Conservation (phyloP, 164 flowering plant genomes). For the Saururus chinensis region DNA sequence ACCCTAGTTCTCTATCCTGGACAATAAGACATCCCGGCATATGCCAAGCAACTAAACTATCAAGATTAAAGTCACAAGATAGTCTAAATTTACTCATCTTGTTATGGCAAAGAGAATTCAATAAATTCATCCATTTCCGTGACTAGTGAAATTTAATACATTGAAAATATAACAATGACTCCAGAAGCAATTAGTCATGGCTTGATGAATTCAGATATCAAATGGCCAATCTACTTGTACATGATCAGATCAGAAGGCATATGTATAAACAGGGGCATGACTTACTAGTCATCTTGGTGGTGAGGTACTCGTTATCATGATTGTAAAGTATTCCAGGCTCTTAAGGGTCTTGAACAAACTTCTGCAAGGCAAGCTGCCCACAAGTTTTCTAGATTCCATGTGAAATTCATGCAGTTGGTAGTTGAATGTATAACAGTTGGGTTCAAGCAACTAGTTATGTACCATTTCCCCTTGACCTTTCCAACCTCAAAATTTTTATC, state of each 20-base stretch:
- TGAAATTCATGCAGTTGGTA: constrained; percentile 94
- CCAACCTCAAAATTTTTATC: constrained; percentile 65
- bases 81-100: no score
- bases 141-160: no score
- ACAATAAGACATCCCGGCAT: constrained; percentile 82
- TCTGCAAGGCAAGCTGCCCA: no score
- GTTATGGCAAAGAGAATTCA: no score
- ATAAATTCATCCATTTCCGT: no score
- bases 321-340: constrained; percentile 82
- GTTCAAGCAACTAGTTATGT: constrained; percentile 75
- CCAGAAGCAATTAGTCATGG: no score
- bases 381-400: constrained; percentile 54
- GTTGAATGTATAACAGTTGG: constrained; percentile 79
- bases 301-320: constrained; percentile 89
- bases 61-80: background rate
- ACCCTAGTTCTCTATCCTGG: constrained; percentile 54
- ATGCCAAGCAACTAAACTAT: background rate
- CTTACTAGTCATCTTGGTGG: constrained; percentile 92
- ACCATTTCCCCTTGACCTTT: constrained; percentile 93
- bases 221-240: no score
- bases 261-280: no score
- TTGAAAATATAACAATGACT: no score
- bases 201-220: no score
- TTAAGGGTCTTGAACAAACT: constrained; percentile 73
- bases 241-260: no score